These are phyloP conservation scores for Verticillium dahliae DNA, from an alignment of 2,329 filamentous ascomycete species.

Conservation along the genomic window DNA sequence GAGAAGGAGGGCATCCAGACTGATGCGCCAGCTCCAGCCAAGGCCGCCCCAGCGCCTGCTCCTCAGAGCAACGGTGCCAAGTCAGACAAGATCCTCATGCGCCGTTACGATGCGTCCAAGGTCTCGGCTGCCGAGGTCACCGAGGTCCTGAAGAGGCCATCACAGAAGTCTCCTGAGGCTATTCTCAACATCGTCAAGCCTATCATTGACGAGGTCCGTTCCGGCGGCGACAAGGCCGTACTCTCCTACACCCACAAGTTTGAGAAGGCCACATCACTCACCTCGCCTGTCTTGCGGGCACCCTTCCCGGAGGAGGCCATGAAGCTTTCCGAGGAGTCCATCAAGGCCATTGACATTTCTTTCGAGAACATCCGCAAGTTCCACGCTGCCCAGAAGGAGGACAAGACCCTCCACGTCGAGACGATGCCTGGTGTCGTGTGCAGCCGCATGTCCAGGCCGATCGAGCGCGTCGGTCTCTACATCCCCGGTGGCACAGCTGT, in stretches of 20 bases:
- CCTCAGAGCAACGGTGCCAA: conserved; percentile 30
- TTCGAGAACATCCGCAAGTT: conserved; percentile 94
- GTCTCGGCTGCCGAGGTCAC: conserved; percentile 60
- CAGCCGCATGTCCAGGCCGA: conserved; percentile 85
- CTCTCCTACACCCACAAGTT: conserved; percentile 96
- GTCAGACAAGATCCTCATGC: conserved; percentile 68
- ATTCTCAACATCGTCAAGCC: conserved; percentile 88
- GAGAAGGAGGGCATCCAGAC: conserved; percentile 67
- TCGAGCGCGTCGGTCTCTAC: conserved; percentile 94
- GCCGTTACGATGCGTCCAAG: conserved; percentile 63
- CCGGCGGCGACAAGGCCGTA: conserved; percentile 79
- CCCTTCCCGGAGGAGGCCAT: conserved; percentile 84
- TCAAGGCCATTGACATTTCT: conserved; percentile 85
- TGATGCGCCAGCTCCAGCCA: conserved; percentile 25
- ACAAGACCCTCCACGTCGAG: conserved; percentile 77
- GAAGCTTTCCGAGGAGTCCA: conserved; percentile 71
- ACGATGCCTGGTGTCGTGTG: conserved; percentile 97
- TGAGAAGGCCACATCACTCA: conserved; percentile 88
- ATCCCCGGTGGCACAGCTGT: conserved; percentile 95
- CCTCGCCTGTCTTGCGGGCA: conserved; percentile 80
- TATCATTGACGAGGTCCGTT: conserved; percentile 82
- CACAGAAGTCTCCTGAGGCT: conserved; percentile 88
- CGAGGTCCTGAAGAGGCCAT: conserved; percentile 76
- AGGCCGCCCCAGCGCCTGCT: conserved; percentile 21
- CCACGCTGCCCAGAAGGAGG: conserved; percentile 84